Conservation (phyloP, 176 grass and related monocot genomes). For the Oryza nivara region DNA sequence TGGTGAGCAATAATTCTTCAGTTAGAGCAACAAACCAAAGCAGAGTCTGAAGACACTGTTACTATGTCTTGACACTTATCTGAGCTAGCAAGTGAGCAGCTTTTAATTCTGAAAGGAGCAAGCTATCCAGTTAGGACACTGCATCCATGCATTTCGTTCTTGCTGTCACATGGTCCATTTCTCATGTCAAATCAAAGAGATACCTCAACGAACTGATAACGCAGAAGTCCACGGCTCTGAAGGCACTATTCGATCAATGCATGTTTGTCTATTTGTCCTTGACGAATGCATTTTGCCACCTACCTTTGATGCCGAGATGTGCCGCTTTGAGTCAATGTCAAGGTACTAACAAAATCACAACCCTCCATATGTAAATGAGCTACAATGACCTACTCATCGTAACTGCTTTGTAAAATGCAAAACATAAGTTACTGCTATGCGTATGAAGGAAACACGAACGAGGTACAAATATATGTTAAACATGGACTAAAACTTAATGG, state of each 20-base stretch:
- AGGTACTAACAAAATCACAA: not conserved
- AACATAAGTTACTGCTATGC: no score
- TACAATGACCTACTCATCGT: not conserved
- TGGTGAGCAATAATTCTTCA: slow-evolving; percentile 29
- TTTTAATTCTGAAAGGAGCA: not conserved
- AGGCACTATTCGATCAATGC: not conserved
- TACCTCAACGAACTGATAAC: not conserved
- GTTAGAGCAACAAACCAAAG: slow-evolving; percentile 30
- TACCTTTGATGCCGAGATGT: slow-evolving; percentile 25
- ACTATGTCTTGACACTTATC: not conserved
- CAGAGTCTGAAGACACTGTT: not conserved
- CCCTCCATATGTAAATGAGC: not conserved
- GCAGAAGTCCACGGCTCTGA: slow-evolving; percentile 23
- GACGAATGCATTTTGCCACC: slow-evolving; percentile 20
- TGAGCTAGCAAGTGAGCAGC: not conserved
- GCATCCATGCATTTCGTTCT: not conserved
- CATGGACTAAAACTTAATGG: no score
- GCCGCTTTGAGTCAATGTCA: not conserved
- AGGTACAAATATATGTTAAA: no score
- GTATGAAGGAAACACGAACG: no score
- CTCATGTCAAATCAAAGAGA: slow-evolving; percentile 11
- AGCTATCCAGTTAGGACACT: not conserved
- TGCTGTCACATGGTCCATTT: not conserved
- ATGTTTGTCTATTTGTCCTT: slow-evolving; percentile 8
- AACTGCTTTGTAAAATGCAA: not conserved